Base-by-base conservation (phyloP, 371 early-diverging fungal genomes). In the Coemansia sp. region DNA sequence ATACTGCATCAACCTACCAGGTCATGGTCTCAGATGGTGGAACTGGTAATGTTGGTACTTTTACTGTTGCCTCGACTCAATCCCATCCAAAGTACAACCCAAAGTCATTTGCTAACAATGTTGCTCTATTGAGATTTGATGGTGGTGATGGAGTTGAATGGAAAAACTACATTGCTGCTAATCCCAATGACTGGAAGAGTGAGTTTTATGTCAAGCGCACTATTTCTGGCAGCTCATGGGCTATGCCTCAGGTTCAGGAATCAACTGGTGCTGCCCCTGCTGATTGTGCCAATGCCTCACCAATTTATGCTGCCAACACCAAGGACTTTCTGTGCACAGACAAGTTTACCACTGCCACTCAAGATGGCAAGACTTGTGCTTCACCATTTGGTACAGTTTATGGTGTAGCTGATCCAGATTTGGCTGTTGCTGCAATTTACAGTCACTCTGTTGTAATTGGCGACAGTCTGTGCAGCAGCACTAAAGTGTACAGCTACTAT, bases 151-250 rank as follows among this genome's bases (percentile, higher is more conserved):
- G 21, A 2, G 40, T 48, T 1, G 22, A 62, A 56, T 71, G 62
- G 57, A 66, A 63, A 16, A 73, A 73, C 74, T 73, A 73, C 37
- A 73, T 73, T 59, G 74, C 63, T 0, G 74, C 74, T 5, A 69
- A 73, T n/a, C 72, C 66, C 10, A 42, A 8, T 3, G 74, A 73
- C 14, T 73, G 74, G 74, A 27, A 45, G 14, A 66, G 60, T 42
- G 37, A 61, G 47, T 62, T 73, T 14, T 73, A 62, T 16, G 62
- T 63, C 11, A 31, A 45, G 16, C 45, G 74, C 2, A 48, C 48
- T 5, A 21, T 63, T 1, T 31, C 58, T 2, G 24, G 53, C 18
- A 53, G 59, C 59, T 6, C 22, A 11, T 67, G 56, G 58, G 53
- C 59, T 3, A 18, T 26, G n/a, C 59, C 70, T 3, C 50, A 71